These are phyloP conservation scores for Claviceps pusilla DNA, from an alignment of 2,329 filamentous ascomycete genomes.

Conservation along the genomic window DNA sequence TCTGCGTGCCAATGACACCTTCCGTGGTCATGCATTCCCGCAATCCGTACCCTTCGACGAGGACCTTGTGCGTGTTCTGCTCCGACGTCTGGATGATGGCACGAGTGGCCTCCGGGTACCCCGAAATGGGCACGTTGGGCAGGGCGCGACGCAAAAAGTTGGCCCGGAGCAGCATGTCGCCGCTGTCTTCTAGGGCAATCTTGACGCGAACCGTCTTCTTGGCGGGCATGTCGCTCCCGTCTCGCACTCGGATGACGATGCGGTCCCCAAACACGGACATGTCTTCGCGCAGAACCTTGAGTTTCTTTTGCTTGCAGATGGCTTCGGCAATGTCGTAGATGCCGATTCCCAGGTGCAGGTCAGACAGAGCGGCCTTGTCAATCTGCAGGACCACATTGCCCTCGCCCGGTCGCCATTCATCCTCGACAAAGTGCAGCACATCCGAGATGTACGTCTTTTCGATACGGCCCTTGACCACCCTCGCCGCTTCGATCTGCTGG, in stretches of 20 bases:
- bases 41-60: conserved; percentile 92
- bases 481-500: conserved; percentile 61
- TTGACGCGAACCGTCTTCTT: conserved; percentile 34
- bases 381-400: conserved; percentile 56
- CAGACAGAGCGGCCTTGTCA: conserved; percentile 61
- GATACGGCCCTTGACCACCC: conserved; percentile 80
- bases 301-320: conserved; percentile 67
- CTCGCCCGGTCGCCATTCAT: conserved; percentile 66
- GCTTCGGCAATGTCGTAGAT: conserved; percentile 58
- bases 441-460: conserved; percentile 89
- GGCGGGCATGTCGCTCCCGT: conserved; percentile 33
- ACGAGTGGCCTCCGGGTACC: conserved; percentile 70
- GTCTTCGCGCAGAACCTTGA: conserved; percentile 57
- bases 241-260: conserved; percentile 59
- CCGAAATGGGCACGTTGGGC: conserved; percentile 72
- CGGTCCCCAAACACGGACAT: conserved; percentile 43
- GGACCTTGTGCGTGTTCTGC: conserved; percentile 50
- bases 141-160: conserved; percentile 74
- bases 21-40: conserved; percentile 83
- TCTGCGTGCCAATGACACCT: conserved; percentile 65
- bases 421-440: conserved; percentile 65
- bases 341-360: conserved; percentile 67
- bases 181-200: conserved; percentile 25
- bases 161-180: conserved; percentile 54
- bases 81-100: conserved; percentile 80